phyloP scores from a whole-genome alignment of 2,329 filamentous ascomycete species.

The Orbilia blumenaviensis region DNA sequence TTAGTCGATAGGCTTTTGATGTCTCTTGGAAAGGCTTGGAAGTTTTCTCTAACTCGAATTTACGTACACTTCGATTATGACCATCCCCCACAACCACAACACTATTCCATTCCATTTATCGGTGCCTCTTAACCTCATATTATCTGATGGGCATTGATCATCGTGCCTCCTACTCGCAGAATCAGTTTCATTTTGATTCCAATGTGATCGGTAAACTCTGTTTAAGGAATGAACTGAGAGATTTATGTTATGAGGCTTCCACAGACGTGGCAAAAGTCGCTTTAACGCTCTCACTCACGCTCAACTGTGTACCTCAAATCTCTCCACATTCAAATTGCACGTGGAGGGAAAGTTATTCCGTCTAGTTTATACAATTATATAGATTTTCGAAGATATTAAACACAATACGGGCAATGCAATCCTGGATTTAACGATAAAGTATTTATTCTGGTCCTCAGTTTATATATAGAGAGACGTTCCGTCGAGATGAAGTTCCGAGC shows the following conservation, averaged over 20 bases:
- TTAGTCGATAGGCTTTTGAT: neutral
- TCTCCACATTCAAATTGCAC: neutral
- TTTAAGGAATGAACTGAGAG: no score
- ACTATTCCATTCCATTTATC: no score
- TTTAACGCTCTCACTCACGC: neutral
- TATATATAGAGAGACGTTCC: no score
- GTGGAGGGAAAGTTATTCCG: neutral
- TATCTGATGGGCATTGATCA: no score
- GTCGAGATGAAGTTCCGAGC: neutral
- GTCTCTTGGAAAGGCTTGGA: neutral
- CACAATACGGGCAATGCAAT: no score
- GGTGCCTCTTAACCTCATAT: no score
- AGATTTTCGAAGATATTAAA: no score
- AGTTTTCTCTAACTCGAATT: neutral
- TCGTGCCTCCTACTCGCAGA: no score
- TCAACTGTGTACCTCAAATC: neutral
- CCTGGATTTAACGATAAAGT: no score
- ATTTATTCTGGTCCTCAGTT: neutral
- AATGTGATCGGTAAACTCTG: no score
- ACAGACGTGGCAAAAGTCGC: neutral
- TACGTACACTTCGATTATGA: neutral
- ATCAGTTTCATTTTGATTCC: no score
- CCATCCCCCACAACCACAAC: neutral
- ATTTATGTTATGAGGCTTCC: neutral
- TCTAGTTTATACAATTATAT: neutral